phyloP scores from a whole-genome alignment of 148 eudicot species.

The Arctostaphylos glauca region DNA sequence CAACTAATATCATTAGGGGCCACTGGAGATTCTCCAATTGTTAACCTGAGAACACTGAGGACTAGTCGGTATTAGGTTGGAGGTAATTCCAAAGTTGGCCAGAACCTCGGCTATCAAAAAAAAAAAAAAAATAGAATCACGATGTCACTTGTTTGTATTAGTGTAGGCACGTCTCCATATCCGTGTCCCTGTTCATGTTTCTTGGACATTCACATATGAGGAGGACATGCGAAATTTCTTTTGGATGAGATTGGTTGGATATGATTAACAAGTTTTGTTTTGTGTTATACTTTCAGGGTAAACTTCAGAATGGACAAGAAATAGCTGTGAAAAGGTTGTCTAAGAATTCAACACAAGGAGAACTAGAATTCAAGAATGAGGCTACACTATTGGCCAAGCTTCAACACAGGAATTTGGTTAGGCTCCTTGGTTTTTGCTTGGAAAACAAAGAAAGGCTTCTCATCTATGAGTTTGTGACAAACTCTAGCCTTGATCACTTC shows the following conservation, averaged over 20 bases:
- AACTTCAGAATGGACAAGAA: constrained; percentile 21
- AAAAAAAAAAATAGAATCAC: no score
- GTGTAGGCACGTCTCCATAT: no score
- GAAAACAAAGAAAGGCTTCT: constrained; percentile 27
- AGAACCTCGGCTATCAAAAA: no score
- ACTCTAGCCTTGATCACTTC: constrained; percentile 33
- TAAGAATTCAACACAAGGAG: constrained; percentile 32
- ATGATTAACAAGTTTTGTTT: not conserved
- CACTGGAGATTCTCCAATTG: no score
- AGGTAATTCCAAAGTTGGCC: no score
- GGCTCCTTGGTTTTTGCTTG: constrained; percentile 27
- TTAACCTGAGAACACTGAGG: no score
- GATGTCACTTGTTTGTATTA: no score
- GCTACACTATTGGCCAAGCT: constrained; percentile 30
- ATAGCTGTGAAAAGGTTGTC: constrained; percentile 40
- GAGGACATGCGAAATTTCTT: no score
- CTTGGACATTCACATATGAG: no score
- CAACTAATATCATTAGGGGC: no score
- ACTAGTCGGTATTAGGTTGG: no score
- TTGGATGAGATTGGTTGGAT: not conserved
- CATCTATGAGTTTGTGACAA: constrained; percentile 33
- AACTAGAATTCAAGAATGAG: constrained; percentile 35
- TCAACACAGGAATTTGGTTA: constrained; percentile 33
- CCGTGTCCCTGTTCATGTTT: no score
- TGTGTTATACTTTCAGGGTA: constrained; percentile 20